phyloP scores from a whole-genome alignment of 768 basidiomycete genomes.

The Amanita pseudoporphyria region DNA sequence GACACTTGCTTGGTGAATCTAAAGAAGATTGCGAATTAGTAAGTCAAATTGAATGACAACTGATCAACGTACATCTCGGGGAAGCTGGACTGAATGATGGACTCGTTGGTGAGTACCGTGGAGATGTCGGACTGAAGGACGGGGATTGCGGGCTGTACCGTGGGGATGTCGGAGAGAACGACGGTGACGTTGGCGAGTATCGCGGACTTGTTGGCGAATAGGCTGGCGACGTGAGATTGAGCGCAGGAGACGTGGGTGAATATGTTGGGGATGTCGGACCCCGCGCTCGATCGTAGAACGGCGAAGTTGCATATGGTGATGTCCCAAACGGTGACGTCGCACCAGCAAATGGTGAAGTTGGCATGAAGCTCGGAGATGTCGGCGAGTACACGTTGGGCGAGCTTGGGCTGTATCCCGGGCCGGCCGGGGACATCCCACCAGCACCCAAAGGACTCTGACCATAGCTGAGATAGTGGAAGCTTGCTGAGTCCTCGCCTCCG shows the following conservation, averaged over 20 bases:
- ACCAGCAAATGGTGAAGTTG: constrained; percentile 76
- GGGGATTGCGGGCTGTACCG: constrained; percentile 86
- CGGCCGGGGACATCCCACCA: constrained; percentile 83
- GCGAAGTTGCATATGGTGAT: constrained; percentile 78
- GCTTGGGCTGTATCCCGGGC: constrained; percentile 82
- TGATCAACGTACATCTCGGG: constrained; percentile 61
- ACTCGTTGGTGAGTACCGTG: constrained; percentile 81
- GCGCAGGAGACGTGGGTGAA: constrained; percentile 79
- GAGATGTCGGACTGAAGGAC: constrained; percentile 85
- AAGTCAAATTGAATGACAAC: constrained; percentile 5
- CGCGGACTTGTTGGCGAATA: constrained; percentile 81
- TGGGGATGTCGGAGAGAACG: constrained; percentile 80
- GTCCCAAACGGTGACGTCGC: constrained; percentile 77
- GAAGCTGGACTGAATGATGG: constrained; percentile 92
- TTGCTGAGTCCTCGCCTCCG: constrained; percentile 73
- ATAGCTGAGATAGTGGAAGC: constrained; percentile 64
- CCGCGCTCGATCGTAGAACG: constrained; percentile 61
- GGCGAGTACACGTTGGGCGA: constrained; percentile 87
- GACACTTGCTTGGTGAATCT: constrained; percentile 75
- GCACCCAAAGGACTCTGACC: constrained; percentile 82
- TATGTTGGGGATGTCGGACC: constrained; percentile 72
- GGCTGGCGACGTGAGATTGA: constrained; percentile 73
- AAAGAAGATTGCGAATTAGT: constrained; percentile 14
- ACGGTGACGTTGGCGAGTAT: constrained; percentile 80
- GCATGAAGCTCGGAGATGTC: constrained; percentile 78